phyloP scores from a whole-genome alignment of 345 rosid genomes.

The Heritiera littoralis region DNA sequence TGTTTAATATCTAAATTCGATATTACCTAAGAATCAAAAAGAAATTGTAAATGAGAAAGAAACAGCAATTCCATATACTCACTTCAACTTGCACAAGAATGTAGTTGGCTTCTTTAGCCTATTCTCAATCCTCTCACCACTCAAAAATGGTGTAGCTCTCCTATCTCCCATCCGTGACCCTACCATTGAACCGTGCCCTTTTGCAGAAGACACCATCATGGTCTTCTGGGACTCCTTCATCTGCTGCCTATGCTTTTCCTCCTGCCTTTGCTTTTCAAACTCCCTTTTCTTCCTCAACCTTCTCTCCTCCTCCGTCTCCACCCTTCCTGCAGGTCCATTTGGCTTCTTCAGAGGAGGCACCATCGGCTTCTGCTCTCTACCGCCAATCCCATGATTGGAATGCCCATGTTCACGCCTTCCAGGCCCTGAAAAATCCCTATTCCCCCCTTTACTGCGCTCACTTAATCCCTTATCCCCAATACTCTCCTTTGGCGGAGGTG shows the following conservation, averaged over 20 bases:
- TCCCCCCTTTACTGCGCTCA: constrained; percentile 43
- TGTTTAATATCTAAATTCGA: background rate
- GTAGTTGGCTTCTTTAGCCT: constrained; percentile 99
- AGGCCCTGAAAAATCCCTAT: constrained; percentile 32
- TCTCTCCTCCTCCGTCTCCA: constrained; percentile 93
- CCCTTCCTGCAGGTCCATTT: constrained; percentile 49
- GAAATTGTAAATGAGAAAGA: background rate
- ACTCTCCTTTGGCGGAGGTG: constrained; percentile 66
- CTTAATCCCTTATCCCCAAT: constrained; percentile 29
- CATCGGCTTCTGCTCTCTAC: constrained; percentile 51
- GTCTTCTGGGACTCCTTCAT: constrained; percentile 69
- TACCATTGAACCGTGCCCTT: constrained; percentile 70
- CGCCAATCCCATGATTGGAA: constrained; percentile 33
- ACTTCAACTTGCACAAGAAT: constrained; percentile 97
- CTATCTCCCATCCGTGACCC: constrained; percentile 83
- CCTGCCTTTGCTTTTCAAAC: constrained; percentile 80
- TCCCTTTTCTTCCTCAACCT: constrained; percentile 89
- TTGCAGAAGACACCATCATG: constrained; percentile 53
- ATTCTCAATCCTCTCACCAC: constrained; percentile 80
- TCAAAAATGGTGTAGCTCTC: constrained; percentile 66
- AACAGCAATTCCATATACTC: constrained; percentile 39
- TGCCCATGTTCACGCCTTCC: constrained; percentile 55
- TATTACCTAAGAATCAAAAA: background rate
- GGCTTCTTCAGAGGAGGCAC: constrained; percentile 48
- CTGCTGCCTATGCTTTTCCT: constrained; percentile 65